Base-by-base conservation (phyloP, 192 early-diverging fungal species). In the Piromyces sp. region DNA sequence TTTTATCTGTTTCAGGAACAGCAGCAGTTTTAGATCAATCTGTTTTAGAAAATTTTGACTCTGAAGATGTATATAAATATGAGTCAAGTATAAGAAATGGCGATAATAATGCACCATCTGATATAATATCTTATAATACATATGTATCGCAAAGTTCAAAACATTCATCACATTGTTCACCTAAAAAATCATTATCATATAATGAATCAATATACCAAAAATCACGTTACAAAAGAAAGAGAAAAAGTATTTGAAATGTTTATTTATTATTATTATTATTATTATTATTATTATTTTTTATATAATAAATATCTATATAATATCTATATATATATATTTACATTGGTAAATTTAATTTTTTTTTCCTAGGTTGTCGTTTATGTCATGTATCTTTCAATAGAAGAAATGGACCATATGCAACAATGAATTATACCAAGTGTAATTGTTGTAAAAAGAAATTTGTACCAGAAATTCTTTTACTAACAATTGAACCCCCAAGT, bases 401-500 rank as follows among this genome's bases (percentile, higher is more conserved):
- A 68, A 86, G 91, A 12, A 84, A 88, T 38, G 90, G 90, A 19
- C 89, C 92, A 13, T 90, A 93, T 2, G 94, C 92, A 81, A 92
- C 92, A 13, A 94, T 93, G 90, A 87, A 88, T 40, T 87, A 91
- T 79, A 86, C 88, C 30, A 90, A 88, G 78, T 95, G 94, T 82
- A 88, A 86, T 30, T 86, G 87, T 31, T 95, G 94, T 85, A 88
- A 91, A 80, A 91, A 89, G 79, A 91, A 91, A 42, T 91, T 90
- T 82, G 94, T 95, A 0, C 94, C 94, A 0, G 94, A 95, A 82
- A 86, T 95, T 22, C 37, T 93, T 15, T 84, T 95, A 58, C 88
- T 87, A 37, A 95, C 94, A 13, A 89, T 93, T 12, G 94, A 95
- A 51, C 88, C 93, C 29, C 94, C 93, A 30, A 83, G 88, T 17